These are phyloP conservation scores for Pyrenophora teres DNA, from an alignment of 2,329 filamentous ascomycete genomes.

Conservation along the genomic window DNA sequence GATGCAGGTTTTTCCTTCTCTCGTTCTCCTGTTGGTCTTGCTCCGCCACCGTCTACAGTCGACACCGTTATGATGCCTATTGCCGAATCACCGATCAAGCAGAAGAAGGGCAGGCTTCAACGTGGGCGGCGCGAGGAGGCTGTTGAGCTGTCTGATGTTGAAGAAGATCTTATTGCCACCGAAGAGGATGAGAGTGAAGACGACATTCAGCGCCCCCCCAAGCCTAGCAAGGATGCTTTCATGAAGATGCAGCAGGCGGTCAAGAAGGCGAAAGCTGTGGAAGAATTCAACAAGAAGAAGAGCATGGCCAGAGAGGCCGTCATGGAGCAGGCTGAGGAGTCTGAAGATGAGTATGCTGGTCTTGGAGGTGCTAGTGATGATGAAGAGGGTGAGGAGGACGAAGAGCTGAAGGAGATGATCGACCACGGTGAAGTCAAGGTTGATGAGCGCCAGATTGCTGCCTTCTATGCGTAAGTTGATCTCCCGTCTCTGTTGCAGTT, in stretches of 20 bases:
- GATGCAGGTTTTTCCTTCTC: conserved; percentile 76
- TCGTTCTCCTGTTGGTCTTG: conserved; percentile 68
- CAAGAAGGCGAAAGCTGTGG: conserved; percentile 55
- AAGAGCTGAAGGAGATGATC: conserved; percentile 83
- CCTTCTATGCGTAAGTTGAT: conserved; percentile 79
- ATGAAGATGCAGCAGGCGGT: conserved; percentile 71
- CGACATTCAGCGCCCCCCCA: conserved; percentile 40
- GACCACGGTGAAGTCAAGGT: conserved; percentile 77
- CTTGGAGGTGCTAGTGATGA: conserved; percentile 89
- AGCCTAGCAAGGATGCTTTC: conserved; percentile 62
- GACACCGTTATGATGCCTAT: conserved; percentile 67
- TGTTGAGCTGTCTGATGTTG: conserved; percentile 53
- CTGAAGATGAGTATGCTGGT: conserved; percentile 96
- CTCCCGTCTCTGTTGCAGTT: no score
- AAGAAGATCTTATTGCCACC: conserved; percentile 44
- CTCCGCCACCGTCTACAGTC: conserved; percentile 68
- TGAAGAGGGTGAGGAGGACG: conserved; percentile 75
- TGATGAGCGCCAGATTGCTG: conserved; percentile 80
- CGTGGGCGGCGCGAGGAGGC: conserved; percentile 49
- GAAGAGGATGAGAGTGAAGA: conserved; percentile 30
- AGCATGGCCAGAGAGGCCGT: conserved; percentile 84
- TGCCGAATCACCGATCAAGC: conserved; percentile 69
- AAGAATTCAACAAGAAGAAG: conserved; percentile 78
- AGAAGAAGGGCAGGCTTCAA: conserved; percentile 63
- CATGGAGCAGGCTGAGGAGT: conserved; percentile 93